phyloP scores from a whole-genome alignment of 2,329 filamentous ascomycete genomes.

The Fusarium duplospermum region DNA sequence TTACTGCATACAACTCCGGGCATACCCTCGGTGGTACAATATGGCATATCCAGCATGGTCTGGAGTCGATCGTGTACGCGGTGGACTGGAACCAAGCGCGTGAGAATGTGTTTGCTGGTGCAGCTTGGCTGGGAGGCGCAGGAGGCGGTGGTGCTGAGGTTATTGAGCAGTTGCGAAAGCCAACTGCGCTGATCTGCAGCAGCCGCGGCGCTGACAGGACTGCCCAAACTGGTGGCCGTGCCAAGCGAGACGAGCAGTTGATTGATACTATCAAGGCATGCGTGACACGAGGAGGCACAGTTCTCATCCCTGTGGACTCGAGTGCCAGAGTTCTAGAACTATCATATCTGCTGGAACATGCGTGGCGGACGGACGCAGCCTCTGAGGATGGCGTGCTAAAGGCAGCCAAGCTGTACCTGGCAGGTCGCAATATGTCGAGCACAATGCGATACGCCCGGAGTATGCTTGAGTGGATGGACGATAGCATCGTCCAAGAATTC shows the following conservation, averaged over 20 bases:
- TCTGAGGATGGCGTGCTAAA: constrained; percentile 64
- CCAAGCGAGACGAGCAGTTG: constrained; percentile 86
- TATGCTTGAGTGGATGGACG: constrained; percentile 99
- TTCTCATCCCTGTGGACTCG: constrained; percentile 93
- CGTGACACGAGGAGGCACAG: constrained; percentile 85
- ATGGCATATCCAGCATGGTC: constrained; percentile 97
- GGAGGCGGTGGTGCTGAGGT: constrained; percentile 87
- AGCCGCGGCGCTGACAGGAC: constrained; percentile 81
- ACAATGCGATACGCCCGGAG: constrained; percentile 92
- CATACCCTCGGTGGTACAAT: constrained; percentile 97
- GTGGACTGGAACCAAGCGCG: constrained; percentile 99
- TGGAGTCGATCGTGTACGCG: constrained; percentile 97
- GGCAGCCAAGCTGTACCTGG: constrained; percentile 78
- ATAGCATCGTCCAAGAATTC: constrained; percentile 91
- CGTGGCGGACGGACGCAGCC: constrained; percentile 78
- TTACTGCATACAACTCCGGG: constrained; percentile 96
- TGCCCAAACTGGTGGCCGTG: constrained; percentile 77
- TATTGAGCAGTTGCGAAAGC: constrained; percentile 91
- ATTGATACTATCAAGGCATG: constrained; percentile 85
- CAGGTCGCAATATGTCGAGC: constrained; percentile 85
- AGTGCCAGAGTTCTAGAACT: constrained; percentile 94
- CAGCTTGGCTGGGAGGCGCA: constrained; percentile 89
- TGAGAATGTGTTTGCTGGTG: constrained; percentile 93
- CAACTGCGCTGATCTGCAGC: constrained; percentile 93
- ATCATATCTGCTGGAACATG: constrained; percentile 90